These are phyloP conservation scores for Carallia pectinifolia DNA, from an alignment of 345 rosid species.

Conservation along the genomic window DNA sequence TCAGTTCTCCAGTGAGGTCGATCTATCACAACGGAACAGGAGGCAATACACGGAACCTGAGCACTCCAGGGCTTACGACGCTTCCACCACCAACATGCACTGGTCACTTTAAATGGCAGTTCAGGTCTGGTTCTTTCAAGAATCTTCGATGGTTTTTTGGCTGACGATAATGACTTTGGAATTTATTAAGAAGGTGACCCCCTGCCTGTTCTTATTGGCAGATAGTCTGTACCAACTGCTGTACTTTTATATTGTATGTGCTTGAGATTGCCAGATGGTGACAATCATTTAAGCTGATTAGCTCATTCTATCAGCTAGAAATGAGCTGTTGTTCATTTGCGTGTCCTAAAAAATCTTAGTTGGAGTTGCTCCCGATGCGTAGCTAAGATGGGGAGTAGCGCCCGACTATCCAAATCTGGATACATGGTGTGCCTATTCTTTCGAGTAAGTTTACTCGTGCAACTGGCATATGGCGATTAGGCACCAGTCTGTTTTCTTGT, in stretches of 20 bases:
- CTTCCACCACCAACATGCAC: constrained; percentile 57
- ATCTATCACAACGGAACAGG: constrained; percentile 51
- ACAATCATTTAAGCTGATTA: background rate
- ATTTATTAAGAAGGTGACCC: background rate
- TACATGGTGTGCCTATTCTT: too few species aligned
- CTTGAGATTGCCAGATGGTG: background rate
- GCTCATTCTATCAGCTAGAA: too few species aligned
- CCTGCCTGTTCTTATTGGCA: background rate
- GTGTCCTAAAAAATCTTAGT: too few species aligned
- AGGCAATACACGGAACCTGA: constrained; percentile 59
- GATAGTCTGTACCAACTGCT: background rate
- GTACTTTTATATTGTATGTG: background rate
- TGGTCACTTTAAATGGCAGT: constrained; percentile 56
- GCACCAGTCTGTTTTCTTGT: too few species aligned
- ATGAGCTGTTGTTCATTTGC: too few species aligned
- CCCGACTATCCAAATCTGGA: too few species aligned
- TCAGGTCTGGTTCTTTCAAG: background rate
- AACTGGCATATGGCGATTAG: too few species aligned
- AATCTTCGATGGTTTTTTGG: background rate
- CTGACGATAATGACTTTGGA: background rate
- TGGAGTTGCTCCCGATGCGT: too few species aligned
- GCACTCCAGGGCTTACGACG: constrained; percentile 50
- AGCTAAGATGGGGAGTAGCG: too few species aligned
- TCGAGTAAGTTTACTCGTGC: too few species aligned
- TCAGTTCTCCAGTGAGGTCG: constrained; percentile 47